These are phyloP conservation scores for Auricularia heimuer DNA, from an alignment of 768 basidiomycete species.

Conservation along the genomic window DNA sequence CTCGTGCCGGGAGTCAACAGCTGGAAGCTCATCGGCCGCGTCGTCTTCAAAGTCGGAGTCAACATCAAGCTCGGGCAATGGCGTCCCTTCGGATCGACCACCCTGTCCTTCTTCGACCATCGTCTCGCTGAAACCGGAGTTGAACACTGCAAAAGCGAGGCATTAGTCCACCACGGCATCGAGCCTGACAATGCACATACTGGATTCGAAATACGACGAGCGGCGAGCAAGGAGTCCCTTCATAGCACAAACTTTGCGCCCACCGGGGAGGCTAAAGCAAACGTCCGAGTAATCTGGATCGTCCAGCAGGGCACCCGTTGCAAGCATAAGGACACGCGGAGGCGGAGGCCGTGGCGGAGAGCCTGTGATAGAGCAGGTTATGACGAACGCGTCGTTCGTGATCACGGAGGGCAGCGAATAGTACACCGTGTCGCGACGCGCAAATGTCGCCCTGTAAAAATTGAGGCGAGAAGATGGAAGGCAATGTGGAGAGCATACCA, in stretches of 20 bases:
- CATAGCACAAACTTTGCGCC: slow-evolving; percentile 53
- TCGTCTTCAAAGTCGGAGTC: slow-evolving; percentile 49
- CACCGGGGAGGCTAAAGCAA: slow-evolving; percentile 60
- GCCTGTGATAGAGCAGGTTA: slow-evolving; percentile 65
- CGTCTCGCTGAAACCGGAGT: slow-evolving; percentile 48
- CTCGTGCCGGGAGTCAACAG: slow-evolving; percentile 16
- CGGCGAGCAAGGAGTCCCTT: slow-evolving; percentile 49
- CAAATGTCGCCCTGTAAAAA: slow-evolving; percentile 62
- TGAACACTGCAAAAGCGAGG: slow-evolving; percentile 47
- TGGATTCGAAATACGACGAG: slow-evolving; percentile 70
- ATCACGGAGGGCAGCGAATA: slow-evolving; percentile 42
- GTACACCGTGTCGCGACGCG: slow-evolving; percentile 60
- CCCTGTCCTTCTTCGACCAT: background rate
- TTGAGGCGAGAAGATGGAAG: background rate
- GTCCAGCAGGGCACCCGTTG: slow-evolving; percentile 65
- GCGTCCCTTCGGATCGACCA: background rate
- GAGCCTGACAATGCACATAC: slow-evolving; percentile 26
- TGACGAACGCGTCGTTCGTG: slow-evolving; percentile 53
- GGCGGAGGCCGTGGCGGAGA: slow-evolving; percentile 37
- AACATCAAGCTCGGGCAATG: slow-evolving; percentile 12
- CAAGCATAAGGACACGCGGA: slow-evolving; percentile 48
- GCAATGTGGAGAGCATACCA: slow-evolving; percentile 38
- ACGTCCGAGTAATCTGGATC: slow-evolving; percentile 82
- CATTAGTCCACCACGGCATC: background rate
- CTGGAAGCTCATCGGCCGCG: slow-evolving; percentile 29